phyloP scores from a whole-genome alignment of 371 early-diverging fungal species.

The Capillidium heterosporum region DNA sequence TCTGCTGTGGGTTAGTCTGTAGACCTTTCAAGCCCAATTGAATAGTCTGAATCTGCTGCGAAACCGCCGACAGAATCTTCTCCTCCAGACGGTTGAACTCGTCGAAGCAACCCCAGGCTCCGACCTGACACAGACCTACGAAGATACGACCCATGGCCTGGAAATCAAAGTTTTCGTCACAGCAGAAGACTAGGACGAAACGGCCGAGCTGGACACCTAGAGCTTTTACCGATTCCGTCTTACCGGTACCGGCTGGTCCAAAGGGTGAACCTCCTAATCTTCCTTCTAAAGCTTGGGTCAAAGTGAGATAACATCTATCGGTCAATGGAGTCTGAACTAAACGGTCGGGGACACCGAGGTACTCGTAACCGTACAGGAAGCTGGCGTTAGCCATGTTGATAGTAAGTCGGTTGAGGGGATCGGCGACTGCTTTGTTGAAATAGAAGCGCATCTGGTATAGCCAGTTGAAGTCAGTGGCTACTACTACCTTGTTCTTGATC shows the following conservation, averaged over 20 bases:
- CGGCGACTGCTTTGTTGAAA: constrained; percentile 35
- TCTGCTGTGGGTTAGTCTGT: constrained; percentile 34
- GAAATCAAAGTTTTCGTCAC: constrained; percentile 98
- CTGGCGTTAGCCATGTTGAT: constrained; percentile 88
- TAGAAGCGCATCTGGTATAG: constrained; percentile 95
- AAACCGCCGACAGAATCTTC: constrained; percentile 92
- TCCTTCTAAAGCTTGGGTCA: constrained; percentile 89
- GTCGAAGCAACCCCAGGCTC: constrained; percentile 99
- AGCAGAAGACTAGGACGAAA: constrained; percentile 97
- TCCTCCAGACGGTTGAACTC: constrained; percentile 98
- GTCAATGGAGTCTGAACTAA: constrained; percentile 96
- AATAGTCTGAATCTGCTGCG: constrained; percentile 96
- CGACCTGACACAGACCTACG: constrained; percentile 92
- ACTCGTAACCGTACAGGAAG: constrained; percentile 93
- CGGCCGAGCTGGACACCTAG: constrained; percentile 89
- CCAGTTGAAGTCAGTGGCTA: constrained; percentile 79
- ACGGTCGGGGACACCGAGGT: constrained; percentile 89
- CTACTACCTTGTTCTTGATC: constrained; percentile 26
- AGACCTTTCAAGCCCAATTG: constrained; percentile 79
- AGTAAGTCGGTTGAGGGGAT: constrained; percentile 50
- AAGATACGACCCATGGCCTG: constrained; percentile 99
- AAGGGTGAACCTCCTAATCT: constrained; percentile 93
- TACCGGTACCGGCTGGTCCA: constrained; percentile 88
- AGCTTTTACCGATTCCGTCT: constrained; percentile 97
- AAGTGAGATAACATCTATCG: constrained; percentile 90